Evolutionary conservation across 73 alveolate species (phyloP).

Genomic region (Symbiodinium pilosum): DNA sequence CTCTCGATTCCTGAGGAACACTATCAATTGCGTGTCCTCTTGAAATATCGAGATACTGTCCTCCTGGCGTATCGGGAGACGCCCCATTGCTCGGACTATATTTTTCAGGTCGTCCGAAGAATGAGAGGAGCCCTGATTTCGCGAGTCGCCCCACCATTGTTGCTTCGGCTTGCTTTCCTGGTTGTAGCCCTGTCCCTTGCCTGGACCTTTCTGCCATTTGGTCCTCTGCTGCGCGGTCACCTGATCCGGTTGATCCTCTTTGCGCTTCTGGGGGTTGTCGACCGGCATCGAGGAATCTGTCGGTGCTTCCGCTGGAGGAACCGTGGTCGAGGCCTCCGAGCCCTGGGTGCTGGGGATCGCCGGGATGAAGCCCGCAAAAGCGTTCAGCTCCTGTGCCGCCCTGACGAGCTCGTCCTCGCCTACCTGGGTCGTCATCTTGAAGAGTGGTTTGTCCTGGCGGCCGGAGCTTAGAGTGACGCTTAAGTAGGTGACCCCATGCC

Average conservation of each 20-base stretch:
- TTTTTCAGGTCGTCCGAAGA: neutral
- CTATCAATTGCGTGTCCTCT: neutral
- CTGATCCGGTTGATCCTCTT: too few species aligned
- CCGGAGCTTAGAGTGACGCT: neutral
- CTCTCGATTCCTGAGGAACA: too few species aligned
- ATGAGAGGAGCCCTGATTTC: too few species aligned
- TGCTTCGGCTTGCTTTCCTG: neutral
- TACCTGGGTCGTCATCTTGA: neutral
- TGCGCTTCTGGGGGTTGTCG: too few species aligned
- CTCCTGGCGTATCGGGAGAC: neutral
- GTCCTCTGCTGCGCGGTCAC: too few species aligned
- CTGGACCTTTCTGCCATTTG: neutral
- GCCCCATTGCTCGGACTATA: neutral
- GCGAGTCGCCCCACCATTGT: neutral
- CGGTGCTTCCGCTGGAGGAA: neutral
- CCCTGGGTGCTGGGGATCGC: too few species aligned
- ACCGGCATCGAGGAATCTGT: too few species aligned
- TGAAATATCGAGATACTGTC: neutral
- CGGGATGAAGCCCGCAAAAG: too few species aligned
- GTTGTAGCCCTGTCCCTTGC: neutral
- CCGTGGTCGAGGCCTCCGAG: neutral
- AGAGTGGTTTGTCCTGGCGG: neutral
- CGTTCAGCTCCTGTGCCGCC: too few species aligned
- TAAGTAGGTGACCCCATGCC: neutral
- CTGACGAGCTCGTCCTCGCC: neutral